Percentiles rank a stretch among this genome's conserved stretches.
Evolutionary conservation across 768 basidiomycete species (phyloP).

Genomic region (Gloeophyllum trabeum): DNA sequence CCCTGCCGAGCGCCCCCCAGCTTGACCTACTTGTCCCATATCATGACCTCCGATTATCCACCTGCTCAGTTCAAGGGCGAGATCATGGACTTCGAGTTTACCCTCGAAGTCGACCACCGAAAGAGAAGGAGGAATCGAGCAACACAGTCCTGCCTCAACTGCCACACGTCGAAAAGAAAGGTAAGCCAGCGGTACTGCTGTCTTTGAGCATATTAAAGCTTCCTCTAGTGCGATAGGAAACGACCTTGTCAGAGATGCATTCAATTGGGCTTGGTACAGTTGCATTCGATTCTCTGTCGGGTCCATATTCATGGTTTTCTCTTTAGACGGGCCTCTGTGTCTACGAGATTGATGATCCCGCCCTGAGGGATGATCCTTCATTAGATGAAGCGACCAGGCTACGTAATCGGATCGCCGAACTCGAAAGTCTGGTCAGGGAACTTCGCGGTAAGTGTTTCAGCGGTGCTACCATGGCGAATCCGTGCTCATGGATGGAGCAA

Average conservation of each 20-base stretch:
- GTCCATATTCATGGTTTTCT: constrained; percentile 3
- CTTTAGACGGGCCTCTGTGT: constrained; percentile 84
- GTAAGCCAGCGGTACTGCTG: constrained; percentile 25
- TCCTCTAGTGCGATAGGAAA: constrained; percentile 74
- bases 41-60: constrained; percentile 34
- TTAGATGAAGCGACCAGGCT: constrained; percentile 82
- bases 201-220: background rate
- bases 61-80: constrained; percentile 60
- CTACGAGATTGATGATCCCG: constrained; percentile 89
- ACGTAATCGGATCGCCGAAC: constrained; percentile 81
- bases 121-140: constrained; percentile 87
- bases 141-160: constrained; percentile 79
- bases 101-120: constrained; percentile 61
- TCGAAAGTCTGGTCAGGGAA: constrained; percentile 86
- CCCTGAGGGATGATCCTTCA: constrained; percentile 72
- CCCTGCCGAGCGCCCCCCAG: background rate
- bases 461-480: constrained; percentile 1
- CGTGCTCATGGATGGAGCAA: constrained; percentile 15
- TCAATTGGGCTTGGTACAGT: constrained; percentile 75
- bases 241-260: constrained; percentile 88
- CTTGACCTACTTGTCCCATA: constrained; percentile 1
- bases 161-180: constrained; percentile 92
- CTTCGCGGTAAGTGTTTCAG: constrained; percentile 45
- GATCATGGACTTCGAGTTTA: constrained; percentile 70
- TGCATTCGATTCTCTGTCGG: constrained; percentile 4